phyloP scores from a whole-genome alignment of 2,329 filamentous ascomycete genomes.

The Neopestalotiopsis sp. region DNA sequence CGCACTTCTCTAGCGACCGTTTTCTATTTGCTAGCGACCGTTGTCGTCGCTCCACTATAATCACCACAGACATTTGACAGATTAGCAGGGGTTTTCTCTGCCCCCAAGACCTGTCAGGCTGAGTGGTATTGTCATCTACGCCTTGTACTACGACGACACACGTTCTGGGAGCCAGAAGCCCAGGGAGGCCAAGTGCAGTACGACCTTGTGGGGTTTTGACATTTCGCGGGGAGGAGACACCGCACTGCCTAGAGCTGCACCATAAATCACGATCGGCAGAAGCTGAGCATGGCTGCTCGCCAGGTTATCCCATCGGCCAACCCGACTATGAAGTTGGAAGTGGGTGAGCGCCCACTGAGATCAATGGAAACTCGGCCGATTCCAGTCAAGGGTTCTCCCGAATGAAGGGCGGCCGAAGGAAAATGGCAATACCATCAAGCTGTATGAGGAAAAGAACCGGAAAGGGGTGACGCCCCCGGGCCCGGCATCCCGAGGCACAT shows the following conservation, averaged over 20 bases:
- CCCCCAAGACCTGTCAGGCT: slow-evolving; percentile 1
- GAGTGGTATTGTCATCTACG: slow-evolving; percentile 5
- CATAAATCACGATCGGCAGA: slow-evolving; percentile 9
- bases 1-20: slow-evolving; percentile 6
- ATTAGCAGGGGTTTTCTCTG: not conserved
- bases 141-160: not conserved
- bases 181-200: not conserved
- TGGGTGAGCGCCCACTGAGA: not conserved
- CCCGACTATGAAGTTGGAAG: slow-evolving; percentile 7
- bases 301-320: slow-evolving; percentile 11
- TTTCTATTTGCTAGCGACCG: slow-evolving; percentile 7
- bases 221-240: slow-evolving; percentile 13
- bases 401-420: not conserved
- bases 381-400: not conserved
- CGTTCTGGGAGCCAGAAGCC: not conserved
- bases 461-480: not conserved
- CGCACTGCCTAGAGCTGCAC: not conserved
- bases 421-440: not conserved
- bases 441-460: not conserved
- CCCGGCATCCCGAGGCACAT: slow-evolving; percentile 6
- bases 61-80: not conserved
- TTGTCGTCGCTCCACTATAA: not conserved
- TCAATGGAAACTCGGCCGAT: slow-evolving; percentile 9
- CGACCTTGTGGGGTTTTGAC: slow-evolving; percentile 18
- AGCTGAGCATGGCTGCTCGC: slow-evolving; percentile 7